phyloP scores from a whole-genome alignment of 2,329 filamentous ascomycete genomes.

The Hymenoscyphus occultus region DNA sequence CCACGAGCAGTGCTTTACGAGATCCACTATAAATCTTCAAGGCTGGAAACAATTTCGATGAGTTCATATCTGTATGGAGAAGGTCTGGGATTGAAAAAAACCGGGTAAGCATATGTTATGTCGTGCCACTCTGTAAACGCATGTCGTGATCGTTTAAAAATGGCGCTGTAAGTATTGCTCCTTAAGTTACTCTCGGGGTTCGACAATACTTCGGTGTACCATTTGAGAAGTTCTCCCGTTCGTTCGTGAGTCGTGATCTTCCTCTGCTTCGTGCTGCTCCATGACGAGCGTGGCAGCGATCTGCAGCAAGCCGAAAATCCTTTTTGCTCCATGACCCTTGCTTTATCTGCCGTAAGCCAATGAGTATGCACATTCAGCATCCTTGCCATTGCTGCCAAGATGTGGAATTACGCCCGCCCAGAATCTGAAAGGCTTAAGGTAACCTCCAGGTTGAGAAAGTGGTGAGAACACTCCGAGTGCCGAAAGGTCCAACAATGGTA shows the following conservation, averaged over 20 bases:
- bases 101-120: not conserved
- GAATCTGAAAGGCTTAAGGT: slow-evolving; percentile 1
- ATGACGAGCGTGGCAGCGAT: slow-evolving; percentile 18
- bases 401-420: not conserved
- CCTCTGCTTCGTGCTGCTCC: not conserved
- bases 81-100: not conserved
- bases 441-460: not conserved
- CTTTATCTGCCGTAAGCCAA: not conserved
- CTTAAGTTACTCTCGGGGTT: not conserved
- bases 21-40: no score
- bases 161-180: not conserved
- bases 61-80: not conserved
- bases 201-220: not conserved
- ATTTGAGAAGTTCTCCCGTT: slow-evolving; percentile 6
- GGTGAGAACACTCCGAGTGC: not conserved
- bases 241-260: slow-evolving; percentile 3
- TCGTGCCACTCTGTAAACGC: not conserved
- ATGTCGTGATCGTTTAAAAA: no score
- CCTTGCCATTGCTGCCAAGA: not conserved
- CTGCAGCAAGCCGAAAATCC: slow-evolving; percentile 11
- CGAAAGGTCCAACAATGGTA: not conserved
- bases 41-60: not conserved
- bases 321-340: slow-evolving; percentile 1
- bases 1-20: not conserved
- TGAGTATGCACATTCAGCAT: not conserved